Conservation (phyloP, 257 asterid genomes). For the Solanum clarkiae region DNA sequence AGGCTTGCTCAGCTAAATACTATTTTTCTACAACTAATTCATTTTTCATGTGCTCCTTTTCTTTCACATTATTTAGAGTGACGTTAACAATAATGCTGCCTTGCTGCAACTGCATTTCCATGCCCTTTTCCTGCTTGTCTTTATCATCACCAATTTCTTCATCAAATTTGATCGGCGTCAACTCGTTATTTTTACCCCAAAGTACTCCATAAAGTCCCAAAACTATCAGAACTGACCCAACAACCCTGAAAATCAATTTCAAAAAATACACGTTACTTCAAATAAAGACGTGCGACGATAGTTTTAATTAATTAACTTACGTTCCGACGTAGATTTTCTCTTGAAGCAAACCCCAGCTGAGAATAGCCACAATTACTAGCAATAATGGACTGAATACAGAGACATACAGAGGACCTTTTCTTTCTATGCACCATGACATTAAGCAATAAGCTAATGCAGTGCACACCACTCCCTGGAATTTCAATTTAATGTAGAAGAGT, state of each 20-base stretch:
- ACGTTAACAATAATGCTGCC: not conserved
- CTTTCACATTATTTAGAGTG: not conserved
- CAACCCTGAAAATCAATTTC: constrained; percentile 23
- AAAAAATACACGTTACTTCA: not conserved
- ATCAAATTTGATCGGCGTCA: not conserved
- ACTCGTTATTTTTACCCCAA: constrained; percentile 73
- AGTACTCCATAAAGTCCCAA: constrained; percentile 65
- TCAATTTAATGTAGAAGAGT: not conserved
- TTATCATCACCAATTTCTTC: not conserved
- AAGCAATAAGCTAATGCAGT: constrained; percentile 67
- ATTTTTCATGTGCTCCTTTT: not conserved
- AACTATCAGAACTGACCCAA: constrained; percentile 54
- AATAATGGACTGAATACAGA: constrained; percentile 81
- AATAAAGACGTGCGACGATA: not conserved
- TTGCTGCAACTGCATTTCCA: not conserved
- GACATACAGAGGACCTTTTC: constrained; percentile 74
- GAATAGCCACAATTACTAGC: constrained; percentile 68
- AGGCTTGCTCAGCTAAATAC: not conserved
- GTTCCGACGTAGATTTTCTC: constrained; percentile 59
- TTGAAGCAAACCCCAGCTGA: constrained; percentile 77
- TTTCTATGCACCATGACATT: constrained; percentile 67
- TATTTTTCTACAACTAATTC: not conserved
- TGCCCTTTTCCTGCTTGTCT: not conserved
- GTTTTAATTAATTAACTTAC: constrained; percentile 21
- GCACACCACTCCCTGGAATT: constrained; percentile 62